Conservation (phyloP, 345 rosid species). For the Populus nigra region DNA sequence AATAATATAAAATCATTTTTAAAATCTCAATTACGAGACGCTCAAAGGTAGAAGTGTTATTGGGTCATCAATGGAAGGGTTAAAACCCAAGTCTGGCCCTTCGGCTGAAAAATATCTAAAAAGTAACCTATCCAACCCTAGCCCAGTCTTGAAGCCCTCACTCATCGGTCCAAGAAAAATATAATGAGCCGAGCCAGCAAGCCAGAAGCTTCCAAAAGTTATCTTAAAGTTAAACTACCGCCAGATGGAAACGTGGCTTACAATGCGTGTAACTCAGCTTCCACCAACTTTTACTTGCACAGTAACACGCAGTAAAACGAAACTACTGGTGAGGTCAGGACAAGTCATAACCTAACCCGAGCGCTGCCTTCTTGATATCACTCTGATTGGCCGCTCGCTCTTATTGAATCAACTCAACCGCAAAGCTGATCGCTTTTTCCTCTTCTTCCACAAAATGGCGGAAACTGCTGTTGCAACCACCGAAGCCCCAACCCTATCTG, state of each 20-base stretch:
- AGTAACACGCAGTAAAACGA: constrained; percentile 11
- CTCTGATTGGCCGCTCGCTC: constrained; percentile 17
- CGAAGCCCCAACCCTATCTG: constrained; percentile 48
- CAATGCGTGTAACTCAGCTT: neutral
- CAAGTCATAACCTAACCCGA: constrained; percentile 14
- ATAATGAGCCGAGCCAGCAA: neutral
- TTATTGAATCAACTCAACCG: constrained; percentile 15
- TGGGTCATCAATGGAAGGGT: constrained; percentile 55
- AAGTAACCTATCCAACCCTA: neutral
- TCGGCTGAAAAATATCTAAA: constrained; percentile 28
- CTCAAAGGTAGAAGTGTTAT: constrained; percentile 42
- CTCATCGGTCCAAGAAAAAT: neutral
- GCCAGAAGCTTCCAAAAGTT: neutral
- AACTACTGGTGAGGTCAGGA: neutral
- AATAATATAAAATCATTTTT: no score
- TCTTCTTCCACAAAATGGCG: constrained; percentile 48
- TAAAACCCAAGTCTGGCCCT: constrained; percentile 50
- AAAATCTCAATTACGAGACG: constrained; percentile 18
- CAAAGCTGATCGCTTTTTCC: constrained; percentile 21
- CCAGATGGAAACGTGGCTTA: constrained; percentile 13
- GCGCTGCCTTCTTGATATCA: neutral
- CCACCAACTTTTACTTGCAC: neutral
- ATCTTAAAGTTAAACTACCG: neutral
- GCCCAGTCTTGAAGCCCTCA: neutral
- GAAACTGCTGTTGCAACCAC: constrained; percentile 39